Base-by-base conservation (phyloP, 148 eudicot genomes). In the Polygonum maritimum region DNA sequence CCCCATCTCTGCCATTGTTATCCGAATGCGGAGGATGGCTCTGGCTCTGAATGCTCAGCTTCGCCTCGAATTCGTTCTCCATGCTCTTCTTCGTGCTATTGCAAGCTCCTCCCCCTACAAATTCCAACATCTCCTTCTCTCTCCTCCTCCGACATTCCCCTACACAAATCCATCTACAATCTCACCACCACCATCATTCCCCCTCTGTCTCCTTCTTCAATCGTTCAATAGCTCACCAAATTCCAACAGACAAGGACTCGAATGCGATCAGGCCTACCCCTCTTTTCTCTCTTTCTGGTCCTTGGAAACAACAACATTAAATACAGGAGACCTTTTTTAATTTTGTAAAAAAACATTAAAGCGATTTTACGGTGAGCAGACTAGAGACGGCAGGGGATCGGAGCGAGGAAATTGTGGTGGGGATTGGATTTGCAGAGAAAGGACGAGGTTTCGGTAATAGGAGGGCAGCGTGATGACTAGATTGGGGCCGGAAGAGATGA, bases 21-120 rank as follows among this genome's bases (percentile, higher is more conserved):
- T 58, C 60, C 77, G 65, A 33, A 51, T 18, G 62, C 60, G n/a
- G 84, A 78, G 31, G 78, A 62, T n/a, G n/a, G n/a, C n/a, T n/a
- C n/a, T 83, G 82, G 67, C 70, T 81, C 76, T 94, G 83, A 85
- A 90, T 83, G 80, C 76, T 89, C 69, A 92, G 75, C 85, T 92
- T 94, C 10, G 96, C 87, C 80, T 94, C 98, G 73, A 94, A 88
- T 76, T 94, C 98, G 49, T 90, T 84, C 85, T 94, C 98, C 98
- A 94, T 92, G n/a, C n/a, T n/a, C n/a, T n/a, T n/a, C n/a, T 78
- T 82, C 26, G 41, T 22, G 9, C 9, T 77, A 69, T 49, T 69
- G 38, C 80, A 69, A 71, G 62, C 76, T 71, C 60, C 80, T 77
- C 77, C 81, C 73, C 76, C 83, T 48, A 54, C 89, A 79, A 85